Conservation (phyloP, 2,329 filamentous ascomycete genomes). For the Aspergillus sojae region DNA sequence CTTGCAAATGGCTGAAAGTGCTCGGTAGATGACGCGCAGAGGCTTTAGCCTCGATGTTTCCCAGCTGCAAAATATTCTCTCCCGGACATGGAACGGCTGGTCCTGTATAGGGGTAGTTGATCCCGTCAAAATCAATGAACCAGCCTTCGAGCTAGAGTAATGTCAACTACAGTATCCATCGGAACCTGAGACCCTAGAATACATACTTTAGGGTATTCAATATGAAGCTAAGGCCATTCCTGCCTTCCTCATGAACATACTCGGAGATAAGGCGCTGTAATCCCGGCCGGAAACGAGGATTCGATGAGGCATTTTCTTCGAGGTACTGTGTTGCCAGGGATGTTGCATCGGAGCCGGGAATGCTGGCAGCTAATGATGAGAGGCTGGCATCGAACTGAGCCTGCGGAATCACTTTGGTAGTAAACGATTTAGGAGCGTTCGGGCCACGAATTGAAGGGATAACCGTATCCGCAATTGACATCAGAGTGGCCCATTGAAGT, state of each 20-base stretch:
- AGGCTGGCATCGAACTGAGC: slow-evolving; percentile 46
- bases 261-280: slow-evolving; percentile 52
- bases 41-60: slow-evolving; percentile 54
- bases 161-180: not conserved
- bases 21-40: slow-evolving; percentile 54
- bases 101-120: slow-evolving; percentile 56
- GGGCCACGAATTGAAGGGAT: slow-evolving; percentile 56
- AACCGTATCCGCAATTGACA: slow-evolving; percentile 60
- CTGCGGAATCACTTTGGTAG: slow-evolving; percentile 42
- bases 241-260: slow-evolving; percentile 52
- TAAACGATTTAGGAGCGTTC: slow-evolving; percentile 33
- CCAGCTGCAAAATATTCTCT: slow-evolving; percentile 58
- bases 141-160: slow-evolving; percentile 52
- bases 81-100: slow-evolving; percentile 57
- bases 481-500: slow-evolving; percentile 61
- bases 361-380: slow-evolving; percentile 27
- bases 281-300: slow-evolving; percentile 53
- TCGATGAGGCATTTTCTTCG: slow-evolving; percentile 50
- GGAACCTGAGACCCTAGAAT: not conserved
- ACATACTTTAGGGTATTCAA: slow-evolving; percentile 57
- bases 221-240: slow-evolving; percentile 54
- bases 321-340: slow-evolving; percentile 50
- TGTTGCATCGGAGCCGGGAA: slow-evolving; percentile 35
- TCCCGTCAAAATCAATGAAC: slow-evolving; percentile 61
- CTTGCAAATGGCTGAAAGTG: slow-evolving; percentile 53